phyloP scores from a whole-genome alignment of 2,329 filamentous ascomycete genomes.

The Trichoderma sp. region DNA sequence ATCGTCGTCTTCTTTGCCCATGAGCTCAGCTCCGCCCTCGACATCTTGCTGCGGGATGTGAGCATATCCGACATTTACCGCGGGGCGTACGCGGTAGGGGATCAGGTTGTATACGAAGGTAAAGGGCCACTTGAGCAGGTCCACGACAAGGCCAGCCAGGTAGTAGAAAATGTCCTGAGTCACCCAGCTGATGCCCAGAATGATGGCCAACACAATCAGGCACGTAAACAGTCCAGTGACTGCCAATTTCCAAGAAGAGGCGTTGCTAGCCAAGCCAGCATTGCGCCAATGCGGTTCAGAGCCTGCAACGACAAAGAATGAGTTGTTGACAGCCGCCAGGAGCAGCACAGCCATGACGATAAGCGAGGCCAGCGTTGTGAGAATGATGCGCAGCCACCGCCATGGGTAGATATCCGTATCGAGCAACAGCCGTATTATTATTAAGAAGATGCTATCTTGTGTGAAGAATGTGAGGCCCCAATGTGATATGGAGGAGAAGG shows the following conservation, averaged over 20 bases:
- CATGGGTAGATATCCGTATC: conserved; percentile 24
- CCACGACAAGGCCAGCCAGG: conserved; percentile 22
- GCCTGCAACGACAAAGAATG: conserved; percentile 29
- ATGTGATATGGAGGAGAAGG: conserved; percentile 28
- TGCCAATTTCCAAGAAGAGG: conserved; percentile 30
- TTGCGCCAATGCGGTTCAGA: conserved; percentile 36
- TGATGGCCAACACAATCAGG: conserved; percentile 22
- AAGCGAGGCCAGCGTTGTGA: conserved; percentile 22
- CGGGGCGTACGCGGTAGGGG: not conserved
- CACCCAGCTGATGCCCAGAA: conserved; percentile 26
- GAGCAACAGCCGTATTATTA: conserved; percentile 34
- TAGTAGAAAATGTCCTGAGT: conserved; percentile 27
- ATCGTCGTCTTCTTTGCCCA: conserved; percentile 21
- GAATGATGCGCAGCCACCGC: conserved; percentile 23
- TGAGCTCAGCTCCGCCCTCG: conserved; percentile 20
- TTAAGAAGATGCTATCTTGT: conserved; percentile 33
- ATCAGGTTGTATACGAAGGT: conserved; percentile 19
- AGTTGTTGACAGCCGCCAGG: conserved; percentile 25
- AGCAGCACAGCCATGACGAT: conserved; percentile 25
- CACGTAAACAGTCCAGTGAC: conserved; percentile 31
- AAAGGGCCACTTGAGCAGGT: conserved; percentile 29
- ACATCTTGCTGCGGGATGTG: conserved; percentile 30
- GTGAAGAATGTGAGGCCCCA: conserved; percentile 37
- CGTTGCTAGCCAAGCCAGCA: conserved; percentile 31
- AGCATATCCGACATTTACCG: conserved; percentile 19